Conservation (phyloP, 2,329 filamentous ascomycete genomes). For the Pyrenochaeta sp. region DNA sequence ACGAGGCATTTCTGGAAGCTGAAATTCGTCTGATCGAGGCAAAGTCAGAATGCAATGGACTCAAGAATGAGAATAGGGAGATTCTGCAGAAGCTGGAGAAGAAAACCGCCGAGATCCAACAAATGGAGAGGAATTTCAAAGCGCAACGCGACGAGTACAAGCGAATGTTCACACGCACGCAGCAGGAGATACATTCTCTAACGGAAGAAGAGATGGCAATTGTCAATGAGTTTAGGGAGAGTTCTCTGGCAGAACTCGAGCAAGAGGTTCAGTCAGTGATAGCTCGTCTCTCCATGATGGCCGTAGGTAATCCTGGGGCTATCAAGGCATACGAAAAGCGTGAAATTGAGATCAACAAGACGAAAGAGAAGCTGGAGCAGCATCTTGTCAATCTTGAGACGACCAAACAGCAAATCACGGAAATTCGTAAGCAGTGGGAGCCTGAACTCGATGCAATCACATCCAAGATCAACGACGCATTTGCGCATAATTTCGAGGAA, state of each 20-base stretch:
- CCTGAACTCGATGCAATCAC: constrained; percentile 81
- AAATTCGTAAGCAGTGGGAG: constrained; percentile 79
- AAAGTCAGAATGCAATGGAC: constrained; percentile 74
- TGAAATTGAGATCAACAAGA: constrained; percentile 68
- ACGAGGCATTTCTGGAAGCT: constrained; percentile 71
- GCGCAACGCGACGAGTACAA: constrained; percentile 15
- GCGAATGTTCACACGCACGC: constrained; percentile 22
- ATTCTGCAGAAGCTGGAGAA: constrained; percentile 45
- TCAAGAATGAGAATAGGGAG: constrained; percentile 68
- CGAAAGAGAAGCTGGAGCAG: constrained; percentile 66
- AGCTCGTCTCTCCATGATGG: constrained; percentile 79
- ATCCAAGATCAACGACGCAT: constrained; percentile 83
- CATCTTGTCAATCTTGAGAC: constrained; percentile 63
- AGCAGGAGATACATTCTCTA: constrained; percentile 23
- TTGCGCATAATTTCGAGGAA: constrained; percentile 90
- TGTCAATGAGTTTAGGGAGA: constrained; percentile 23
- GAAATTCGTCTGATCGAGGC: constrained; percentile 80
- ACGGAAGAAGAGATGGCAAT: constrained; percentile 35
- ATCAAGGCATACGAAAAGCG: constrained; percentile 71
- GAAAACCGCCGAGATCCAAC: constrained; percentile 20
- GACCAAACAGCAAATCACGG: constrained; percentile 65
- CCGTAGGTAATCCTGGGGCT: constrained; percentile 76
- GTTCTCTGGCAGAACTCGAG: constrained; percentile 66
- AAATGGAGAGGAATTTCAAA: constrained; percentile 30
- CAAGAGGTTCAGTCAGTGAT: constrained; percentile 76